A percentile compares a stretch with the other conserved stretches of the same genome.
Evolutionary conservation across 139 green algal genomes (phyloP).

Genomic region (Coccomyxa sp.): DNA sequence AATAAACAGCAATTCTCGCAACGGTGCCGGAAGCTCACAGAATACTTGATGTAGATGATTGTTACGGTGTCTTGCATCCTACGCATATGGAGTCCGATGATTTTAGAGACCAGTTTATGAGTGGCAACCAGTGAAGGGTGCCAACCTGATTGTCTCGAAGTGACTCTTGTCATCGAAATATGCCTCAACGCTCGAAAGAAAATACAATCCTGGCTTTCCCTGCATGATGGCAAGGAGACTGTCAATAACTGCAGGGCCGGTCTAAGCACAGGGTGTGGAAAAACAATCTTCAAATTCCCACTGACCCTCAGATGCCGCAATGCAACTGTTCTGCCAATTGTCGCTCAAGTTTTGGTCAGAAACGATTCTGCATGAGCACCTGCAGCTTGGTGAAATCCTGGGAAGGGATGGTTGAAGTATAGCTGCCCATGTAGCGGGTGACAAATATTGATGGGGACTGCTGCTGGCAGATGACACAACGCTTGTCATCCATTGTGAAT

Average conservation of each 20-base stretch:
- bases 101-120: not conserved
- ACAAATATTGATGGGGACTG: constrained; percentile 53
- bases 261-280: not conserved
- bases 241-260: not conserved
- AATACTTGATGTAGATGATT: no score
- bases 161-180: constrained; percentile 90
- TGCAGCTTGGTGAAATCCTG: constrained; percentile 55
- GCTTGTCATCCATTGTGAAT: constrained; percentile 76
- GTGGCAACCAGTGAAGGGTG: not conserved
- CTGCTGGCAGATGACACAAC: constrained; percentile 85
- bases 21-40: no score
- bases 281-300: not conserved
- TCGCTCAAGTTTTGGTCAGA: not conserved
- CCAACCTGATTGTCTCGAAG: constrained; percentile 63
- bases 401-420: constrained; percentile 50
- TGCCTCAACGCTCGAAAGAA: constrained; percentile 58
- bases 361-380: constrained; percentile 22
- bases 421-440: constrained; percentile 72
- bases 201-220: constrained; percentile 32
- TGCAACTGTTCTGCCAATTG: not conserved
- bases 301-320: not conserved
- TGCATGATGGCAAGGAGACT: constrained; percentile 29
- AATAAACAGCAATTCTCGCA: not conserved
- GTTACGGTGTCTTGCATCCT: no score
- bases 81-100: not conserved